Percentiles rank a stretch among this genome's conserved stretches.
These are phyloP conservation scores for Candida boleticola DNA, from an alignment of 805 yeast species.

Conservation along the genomic window DNA sequence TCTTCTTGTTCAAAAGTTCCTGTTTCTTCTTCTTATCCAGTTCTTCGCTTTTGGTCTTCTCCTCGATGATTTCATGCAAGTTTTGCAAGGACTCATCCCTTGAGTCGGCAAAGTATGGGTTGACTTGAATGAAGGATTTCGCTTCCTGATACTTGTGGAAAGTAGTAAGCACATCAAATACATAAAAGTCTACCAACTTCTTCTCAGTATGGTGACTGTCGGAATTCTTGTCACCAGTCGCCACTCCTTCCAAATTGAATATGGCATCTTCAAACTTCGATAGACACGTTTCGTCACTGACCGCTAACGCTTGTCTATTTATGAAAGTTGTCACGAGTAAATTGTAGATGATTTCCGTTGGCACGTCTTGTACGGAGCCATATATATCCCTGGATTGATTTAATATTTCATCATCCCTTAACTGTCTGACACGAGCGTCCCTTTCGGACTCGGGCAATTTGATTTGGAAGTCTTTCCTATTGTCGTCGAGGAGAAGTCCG, in stretches of 20 bases:
- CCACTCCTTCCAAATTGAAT: conserved; percentile 5
- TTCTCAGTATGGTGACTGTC: conserved; percentile 15
- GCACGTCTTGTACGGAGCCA: conserved; percentile 20
- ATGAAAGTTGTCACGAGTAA: conserved; percentile 27
- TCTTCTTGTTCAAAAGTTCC: conserved; percentile 9
- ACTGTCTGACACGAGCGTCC: conserved; percentile 12
- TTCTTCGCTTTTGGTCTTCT: conserved; percentile 9
- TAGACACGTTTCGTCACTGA: conserved; percentile 9
- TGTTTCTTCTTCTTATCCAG: conserved; percentile 7
- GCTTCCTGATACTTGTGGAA: conserved; percentile 28
- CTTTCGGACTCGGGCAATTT: conserved; percentile 8
- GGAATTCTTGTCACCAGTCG: background rate
- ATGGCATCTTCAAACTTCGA: conserved; percentile 5
- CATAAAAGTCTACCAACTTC: conserved; percentile 30
- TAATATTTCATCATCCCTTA: conserved; percentile 18
- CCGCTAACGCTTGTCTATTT: conserved; percentile 18
- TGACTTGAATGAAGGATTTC: conserved; percentile 21
- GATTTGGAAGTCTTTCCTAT: conserved; percentile 6
- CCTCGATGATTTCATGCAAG: conserved; percentile 13
- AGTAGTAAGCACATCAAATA: conserved; percentile 34
- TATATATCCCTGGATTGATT: conserved; percentile 17
- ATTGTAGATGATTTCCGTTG: conserved; percentile 33
- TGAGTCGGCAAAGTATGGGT: conserved; percentile 12
- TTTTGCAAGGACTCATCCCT: conserved; percentile 10
- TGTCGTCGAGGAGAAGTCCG: conserved; percentile 19